Evolutionary conservation across 805 yeast genomes (phyloP).

Genomic region (Candida corydali): DNA sequence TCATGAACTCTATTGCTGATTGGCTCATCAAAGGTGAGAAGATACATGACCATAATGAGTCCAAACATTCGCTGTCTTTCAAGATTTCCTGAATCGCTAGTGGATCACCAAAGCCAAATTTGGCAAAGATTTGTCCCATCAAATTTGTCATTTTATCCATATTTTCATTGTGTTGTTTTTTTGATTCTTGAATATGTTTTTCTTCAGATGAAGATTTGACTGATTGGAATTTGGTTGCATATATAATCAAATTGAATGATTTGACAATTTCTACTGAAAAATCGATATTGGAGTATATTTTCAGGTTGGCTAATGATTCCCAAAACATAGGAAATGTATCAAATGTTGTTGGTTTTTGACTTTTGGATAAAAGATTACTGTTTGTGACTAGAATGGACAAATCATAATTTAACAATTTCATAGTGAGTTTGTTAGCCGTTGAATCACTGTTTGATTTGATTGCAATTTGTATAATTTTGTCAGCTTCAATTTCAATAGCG

Average conservation of each 20-base stretch:
- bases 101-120: conserved; percentile 29
- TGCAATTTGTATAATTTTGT: conserved; percentile 22
- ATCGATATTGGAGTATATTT: conserved; percentile 3
- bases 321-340: conserved; percentile 32
- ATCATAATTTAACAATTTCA: conserved; percentile 44
- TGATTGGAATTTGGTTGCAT: conserved; percentile 16
- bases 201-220: conserved; percentile 14
- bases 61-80: conserved; percentile 33
- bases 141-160: conserved; percentile 17
- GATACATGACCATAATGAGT: conserved; percentile 72
- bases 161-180: conserved; percentile 28
- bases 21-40: conserved; percentile 67
- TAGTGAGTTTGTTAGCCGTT: conserved; percentile 31
- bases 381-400: conserved; percentile 32
- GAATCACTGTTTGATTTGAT: conserved; percentile 9
- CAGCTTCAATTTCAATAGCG: conserved; percentile 42
- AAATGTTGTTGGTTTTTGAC: conserved; percentile 22
- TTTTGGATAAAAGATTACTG: conserved; percentile 16
- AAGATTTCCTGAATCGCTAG: conserved; percentile 19
- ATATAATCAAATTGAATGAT: conserved; percentile 9
- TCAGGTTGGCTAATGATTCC: conserved; percentile 13
- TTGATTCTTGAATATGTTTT: conserved; percentile 19
- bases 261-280: conserved; percentile 15
- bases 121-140: conserved; percentile 24
- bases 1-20: conserved; percentile 64